Conservation (phyloP, 331 rosid genomes). For the Quercus lobata region DNA sequence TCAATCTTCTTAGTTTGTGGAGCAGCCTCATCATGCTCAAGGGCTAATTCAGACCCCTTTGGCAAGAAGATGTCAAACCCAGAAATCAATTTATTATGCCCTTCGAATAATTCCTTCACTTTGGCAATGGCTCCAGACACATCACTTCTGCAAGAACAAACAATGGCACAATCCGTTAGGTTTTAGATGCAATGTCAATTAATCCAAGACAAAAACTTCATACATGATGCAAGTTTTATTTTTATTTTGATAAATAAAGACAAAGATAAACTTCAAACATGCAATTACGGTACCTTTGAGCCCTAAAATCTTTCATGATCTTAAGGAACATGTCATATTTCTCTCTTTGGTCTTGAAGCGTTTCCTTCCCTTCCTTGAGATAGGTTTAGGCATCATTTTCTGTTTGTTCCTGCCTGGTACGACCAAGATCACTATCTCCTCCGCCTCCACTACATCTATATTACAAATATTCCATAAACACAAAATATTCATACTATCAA, state of each 20-base stretch:
- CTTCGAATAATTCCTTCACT: conserved; percentile 92
- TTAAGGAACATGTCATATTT: conserved; percentile 78
- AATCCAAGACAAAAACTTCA: conserved; percentile 6
- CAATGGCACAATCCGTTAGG: conserved; percentile 1
- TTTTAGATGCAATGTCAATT: conserved; percentile 5
- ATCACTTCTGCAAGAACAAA: conserved; percentile 63
- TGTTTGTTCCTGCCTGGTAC: conserved; percentile 61
- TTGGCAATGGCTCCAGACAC: conserved; percentile 86
- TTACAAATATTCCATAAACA: background rate
- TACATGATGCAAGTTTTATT: background rate
- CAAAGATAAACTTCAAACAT: background rate
- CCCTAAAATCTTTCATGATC: conserved; percentile 94
- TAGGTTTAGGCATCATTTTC: conserved; percentile 74
- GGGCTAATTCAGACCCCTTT: conserved; percentile 88
- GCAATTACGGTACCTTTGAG: conserved; percentile 52
- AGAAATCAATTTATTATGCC: conserved; percentile 83
- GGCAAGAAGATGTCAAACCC: conserved; percentile 97
- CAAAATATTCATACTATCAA: background rate
- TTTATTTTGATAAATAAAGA: no score
- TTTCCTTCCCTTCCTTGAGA: conserved; percentile 86
- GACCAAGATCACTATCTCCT: conserved; percentile 18
- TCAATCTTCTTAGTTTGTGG: conserved; percentile 86
- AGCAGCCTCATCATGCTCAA: conserved; percentile 75
- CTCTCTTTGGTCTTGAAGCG: conserved; percentile 78
- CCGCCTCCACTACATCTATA: conserved; percentile 28